Base-by-base conservation (phyloP, 2,329 filamentous ascomycete genomes). In the Harringtonia aguacate region DNA sequence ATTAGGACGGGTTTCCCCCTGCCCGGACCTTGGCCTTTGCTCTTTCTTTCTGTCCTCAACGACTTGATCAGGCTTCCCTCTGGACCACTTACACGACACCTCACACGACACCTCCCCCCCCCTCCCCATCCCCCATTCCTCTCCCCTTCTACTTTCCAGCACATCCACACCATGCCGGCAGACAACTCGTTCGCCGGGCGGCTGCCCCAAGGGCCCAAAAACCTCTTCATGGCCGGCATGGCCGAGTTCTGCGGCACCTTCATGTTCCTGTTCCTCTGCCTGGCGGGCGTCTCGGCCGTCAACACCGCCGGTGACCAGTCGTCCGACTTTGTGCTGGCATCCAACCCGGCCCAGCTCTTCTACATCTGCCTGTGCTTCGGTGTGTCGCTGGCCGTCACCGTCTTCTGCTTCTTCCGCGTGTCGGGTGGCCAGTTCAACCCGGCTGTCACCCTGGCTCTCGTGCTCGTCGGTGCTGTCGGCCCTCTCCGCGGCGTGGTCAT, bases 361-460 rank as follows among this genome's bases (percentile, higher is more conserved):
- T 75, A 70, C 52, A 69, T 76, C 47, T 66, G 70, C 28, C 52
- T 69, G 1, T 61, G 64, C 29, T 76, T 76, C 43, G 71, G 70
- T 13, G 57, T 70, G 9, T 66, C 70, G 3, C 55, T 78, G 20
- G 63, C 68, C 2, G 66, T 73, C 45, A 75, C 71, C 44, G 72
- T 73, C 9, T 77, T 72, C 72, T 64, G 72, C 21, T 77, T 77
- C 53, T 77, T 67, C 52, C 66, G 74, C 36, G 63, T 77, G 20
- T 72, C 66, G 3, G 69, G 69, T 30, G 69, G 69, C 39, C 63
- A 71, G 56, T 72, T 73, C 47, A 73, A 73, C 50, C 69, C 69
- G 14, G 69, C 65, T 35, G 69, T 71, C 57, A 58, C 79, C 0
- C 58, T 83, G 1, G 76, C 70, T 1, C 68, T 83, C 18, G 67